A percentile compares a stretch with the other conserved stretches of the same genome.
Evolutionary conservation across 176 grass and related monocot species (phyloP).

Genomic region (Cenchrus americanus): DNA sequence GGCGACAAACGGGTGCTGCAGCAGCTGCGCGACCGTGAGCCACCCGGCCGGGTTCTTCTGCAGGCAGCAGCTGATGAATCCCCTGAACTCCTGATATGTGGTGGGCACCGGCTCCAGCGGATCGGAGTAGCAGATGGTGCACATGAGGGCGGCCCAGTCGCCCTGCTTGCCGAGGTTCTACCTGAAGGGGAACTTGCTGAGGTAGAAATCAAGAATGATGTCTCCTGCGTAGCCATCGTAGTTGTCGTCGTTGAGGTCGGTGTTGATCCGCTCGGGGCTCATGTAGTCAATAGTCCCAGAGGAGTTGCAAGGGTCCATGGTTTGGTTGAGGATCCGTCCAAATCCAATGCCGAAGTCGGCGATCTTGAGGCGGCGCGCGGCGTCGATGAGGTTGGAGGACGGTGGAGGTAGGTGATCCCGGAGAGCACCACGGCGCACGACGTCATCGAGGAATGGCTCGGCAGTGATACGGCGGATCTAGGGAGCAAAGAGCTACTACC

Average conservation of each 20-base stretch:
- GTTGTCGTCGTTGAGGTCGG: slow-evolving; percentile 92
- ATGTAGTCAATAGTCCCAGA: slow-evolving; percentile 85
- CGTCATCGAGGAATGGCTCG: no score
- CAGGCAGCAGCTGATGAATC: slow-evolving; percentile 43
- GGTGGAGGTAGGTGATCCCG: no score
- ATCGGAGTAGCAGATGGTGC: slow-evolving; percentile 75
- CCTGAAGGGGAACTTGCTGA: slow-evolving; percentile 84
- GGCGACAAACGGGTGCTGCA: slow-evolving; percentile 83
- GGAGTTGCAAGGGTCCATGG: slow-evolving; percentile 96
- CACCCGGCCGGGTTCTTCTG: slow-evolving; percentile 64
- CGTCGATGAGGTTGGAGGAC: slow-evolving; percentile 65
- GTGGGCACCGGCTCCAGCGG: slow-evolving; percentile 52
- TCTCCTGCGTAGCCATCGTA: slow-evolving; percentile 66
- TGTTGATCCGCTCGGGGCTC: slow-evolving; percentile 98
- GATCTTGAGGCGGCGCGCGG: slow-evolving; percentile 83
- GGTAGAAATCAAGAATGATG: slow-evolving; percentile 96
- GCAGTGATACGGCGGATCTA: no score
- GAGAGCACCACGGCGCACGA: no score
- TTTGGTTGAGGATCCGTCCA: slow-evolving; percentile 75
- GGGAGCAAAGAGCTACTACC: no score
- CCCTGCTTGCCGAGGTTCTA: slow-evolving; percentile 70
- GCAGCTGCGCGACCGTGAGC: slow-evolving; percentile 57
- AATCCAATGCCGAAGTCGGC: slow-evolving; percentile 84
- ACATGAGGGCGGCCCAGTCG: slow-evolving; percentile 81
- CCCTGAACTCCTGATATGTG: slow-evolving; percentile 59